phyloP scores from a whole-genome alignment of 495 filamentous ascomycete genomes.

The Evansstolkia leycettana region DNA sequence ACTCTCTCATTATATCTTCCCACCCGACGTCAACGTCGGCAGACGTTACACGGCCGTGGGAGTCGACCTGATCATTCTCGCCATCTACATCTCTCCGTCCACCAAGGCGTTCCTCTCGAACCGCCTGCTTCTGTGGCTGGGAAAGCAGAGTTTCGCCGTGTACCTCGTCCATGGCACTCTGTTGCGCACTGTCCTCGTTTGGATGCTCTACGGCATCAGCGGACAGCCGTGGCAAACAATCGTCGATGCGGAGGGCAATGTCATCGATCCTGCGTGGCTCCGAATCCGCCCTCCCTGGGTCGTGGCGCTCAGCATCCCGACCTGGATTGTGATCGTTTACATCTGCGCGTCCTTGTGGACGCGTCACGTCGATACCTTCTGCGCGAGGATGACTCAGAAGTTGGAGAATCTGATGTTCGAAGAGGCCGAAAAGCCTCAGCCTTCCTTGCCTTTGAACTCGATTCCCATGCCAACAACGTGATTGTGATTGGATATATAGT shows the following conservation, averaged over 20 bases:
- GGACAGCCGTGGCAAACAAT: constrained; percentile 37
- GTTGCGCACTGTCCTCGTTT: constrained; percentile 47
- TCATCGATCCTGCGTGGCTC: constrained; percentile 23
- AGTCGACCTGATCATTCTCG: constrained; percentile 43
- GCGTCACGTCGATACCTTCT: constrained; percentile 51
- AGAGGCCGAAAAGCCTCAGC: constrained; percentile 34
- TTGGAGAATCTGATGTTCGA: constrained; percentile 43
- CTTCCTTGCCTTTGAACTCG: constrained; percentile 24
- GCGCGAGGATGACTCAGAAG: constrained; percentile 46
- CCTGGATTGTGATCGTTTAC: constrained; percentile 49
- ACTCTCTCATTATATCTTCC: constrained; percentile 39
- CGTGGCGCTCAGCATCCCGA: constrained; percentile 35
- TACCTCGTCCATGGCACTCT: constrained; percentile 57
- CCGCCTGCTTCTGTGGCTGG: constrained; percentile 50
- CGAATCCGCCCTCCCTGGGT: constrained; percentile 27
- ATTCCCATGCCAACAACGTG: constrained; percentile 19
- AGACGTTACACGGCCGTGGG: constrained; percentile 45
- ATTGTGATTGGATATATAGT: constrained; percentile 6
- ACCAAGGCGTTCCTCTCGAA: constrained; percentile 43
- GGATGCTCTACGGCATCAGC: constrained; percentile 51
- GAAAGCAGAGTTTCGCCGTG: constrained; percentile 55
- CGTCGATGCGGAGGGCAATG: constrained; percentile 32
- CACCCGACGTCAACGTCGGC: constrained; percentile 36
- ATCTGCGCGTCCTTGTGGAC: constrained; percentile 50
- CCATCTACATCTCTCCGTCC: constrained; percentile 44